Base-by-base conservation (phyloP, 2,329 filamentous ascomycete species). In the Neonectria ditissima region DNA sequence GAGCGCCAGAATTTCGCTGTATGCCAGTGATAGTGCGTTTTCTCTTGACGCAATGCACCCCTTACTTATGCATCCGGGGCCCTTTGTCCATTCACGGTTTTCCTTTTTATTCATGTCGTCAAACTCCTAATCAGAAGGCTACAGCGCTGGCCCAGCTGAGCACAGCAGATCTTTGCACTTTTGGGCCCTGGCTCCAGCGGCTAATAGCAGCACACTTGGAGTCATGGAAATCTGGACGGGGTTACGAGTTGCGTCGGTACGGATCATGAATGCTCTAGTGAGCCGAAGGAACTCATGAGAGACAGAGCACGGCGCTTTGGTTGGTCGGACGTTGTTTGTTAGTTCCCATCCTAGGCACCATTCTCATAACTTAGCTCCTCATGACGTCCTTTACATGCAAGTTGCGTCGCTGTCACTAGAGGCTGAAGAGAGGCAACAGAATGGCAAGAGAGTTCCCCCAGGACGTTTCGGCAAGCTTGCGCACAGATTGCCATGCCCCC, bases 91-190 rank as follows among this genome's bases (percentile, higher is more conserved):
- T 14, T 18, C 24, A 5, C 28, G 34, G 43, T 52, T 18, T 60
- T 69, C 20, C 45, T 60, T 59, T 62, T 64, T 48, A 51, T 57
- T 59, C 48, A 43, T 14, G 57, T 59, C 51, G 28, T 56, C 55
- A 61, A 63, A 48, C 47, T 18, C 28, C 51, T 41, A 66, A 51
- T 47, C 47, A 43, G 55, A 44, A 63, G 41, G 48, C 41, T 28
- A 20, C 66, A 44, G 56, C 48, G 62, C 45, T 56, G 44, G 54
- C 54, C 48, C 56, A 37, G 24, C 43, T 48, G 32, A 52, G 64
- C 28, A 52, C 48, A 44, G 54, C 41, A 57, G 52, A 60, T 60
- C 65, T 64, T 53, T 60, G 58, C 65, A 55, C 45, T 62, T 65
- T 66, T 54, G 28, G 61, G 45, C 50, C 34, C 32, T 18, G 34